These are phyloP conservation scores for Hygrophorus russula DNA, from an alignment of 768 basidiomycete genomes.

Conservation along the genomic window DNA sequence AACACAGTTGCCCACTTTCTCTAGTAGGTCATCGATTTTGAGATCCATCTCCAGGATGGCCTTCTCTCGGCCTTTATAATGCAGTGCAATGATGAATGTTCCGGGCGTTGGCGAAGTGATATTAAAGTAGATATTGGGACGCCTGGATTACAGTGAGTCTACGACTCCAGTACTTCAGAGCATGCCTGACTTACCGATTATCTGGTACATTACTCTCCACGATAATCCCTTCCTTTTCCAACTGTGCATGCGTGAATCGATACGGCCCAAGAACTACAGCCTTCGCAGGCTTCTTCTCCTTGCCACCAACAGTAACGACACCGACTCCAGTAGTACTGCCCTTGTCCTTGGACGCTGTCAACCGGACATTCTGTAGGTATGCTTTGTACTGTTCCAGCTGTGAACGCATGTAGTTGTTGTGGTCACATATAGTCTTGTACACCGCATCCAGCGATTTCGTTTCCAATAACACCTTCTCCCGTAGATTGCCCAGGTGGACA, in stretches of 20 bases:
- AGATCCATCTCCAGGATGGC: constrained; percentile 99
- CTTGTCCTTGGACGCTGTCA: constrained; percentile 83
- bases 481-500: constrained; percentile 89
- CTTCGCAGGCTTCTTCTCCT: constrained; percentile 90
- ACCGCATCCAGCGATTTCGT: constrained; percentile 90
- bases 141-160: constrained; percentile 33
- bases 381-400: constrained; percentile 99
- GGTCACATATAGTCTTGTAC: constrained; percentile 99
- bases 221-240: constrained; percentile 99
- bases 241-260: constrained; percentile 93
- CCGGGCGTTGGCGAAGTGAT: constrained; percentile 97
- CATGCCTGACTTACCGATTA: constrained; percentile 55
- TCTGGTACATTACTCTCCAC: constrained; percentile 99
- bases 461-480: constrained; percentile 91
- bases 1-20: constrained; percentile 56
- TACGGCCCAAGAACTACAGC: constrained; percentile 87
- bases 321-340: constrained; percentile 83
- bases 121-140: constrained; percentile 98
- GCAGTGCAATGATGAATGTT: constrained; percentile 96
- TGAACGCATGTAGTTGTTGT: constrained; percentile 92
- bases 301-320: constrained; percentile 91
- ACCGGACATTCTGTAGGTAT: constrained; percentile 93
- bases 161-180: not conserved
- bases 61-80: constrained; percentile 98
- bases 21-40: constrained; percentile 94